Evolutionary conservation across 2,329 filamentous ascomycete genomes (phyloP).

Genomic region (Phaeosphaeria sp.): DNA sequence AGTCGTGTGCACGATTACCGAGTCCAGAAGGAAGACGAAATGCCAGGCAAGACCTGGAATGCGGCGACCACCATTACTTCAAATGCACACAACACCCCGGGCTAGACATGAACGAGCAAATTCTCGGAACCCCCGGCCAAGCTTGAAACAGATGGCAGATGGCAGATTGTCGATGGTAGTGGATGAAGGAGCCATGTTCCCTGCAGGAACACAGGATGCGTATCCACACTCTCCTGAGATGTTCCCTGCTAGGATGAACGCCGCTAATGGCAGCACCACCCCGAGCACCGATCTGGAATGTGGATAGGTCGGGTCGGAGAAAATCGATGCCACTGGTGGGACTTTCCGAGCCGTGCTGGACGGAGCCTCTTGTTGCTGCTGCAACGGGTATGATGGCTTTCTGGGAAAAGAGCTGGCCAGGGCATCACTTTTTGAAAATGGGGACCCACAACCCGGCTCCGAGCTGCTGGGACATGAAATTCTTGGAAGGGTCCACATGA

Average conservation of each 20-base stretch:
- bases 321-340: not conserved
- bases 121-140: not conserved
- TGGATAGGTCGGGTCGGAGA: not conserved
- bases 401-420: not conserved
- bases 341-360: not conserved
- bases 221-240: not conserved
- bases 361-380: not conserved
- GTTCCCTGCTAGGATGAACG: not conserved
- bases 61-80: not conserved
- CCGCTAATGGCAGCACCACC: not conserved
- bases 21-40: not conserved
- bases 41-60: not conserved
- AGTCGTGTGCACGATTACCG: not conserved
- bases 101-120: not conserved
- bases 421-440: not conserved
- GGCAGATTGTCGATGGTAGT: not conserved
- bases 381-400: not conserved
- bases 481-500: too few relatives aligned
- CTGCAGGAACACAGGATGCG: not conserved
- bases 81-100: not conserved
- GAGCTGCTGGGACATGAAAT: not conserved
- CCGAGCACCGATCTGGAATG: not conserved
- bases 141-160: not conserved
- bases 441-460: not conserved
- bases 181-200: not conserved